A percentile compares a stretch with the other conserved stretches of the same genome.
Conservation (phyloP, 1,284 basidiomycete species). For the Tetrapyrgos nigripes region DNA sequence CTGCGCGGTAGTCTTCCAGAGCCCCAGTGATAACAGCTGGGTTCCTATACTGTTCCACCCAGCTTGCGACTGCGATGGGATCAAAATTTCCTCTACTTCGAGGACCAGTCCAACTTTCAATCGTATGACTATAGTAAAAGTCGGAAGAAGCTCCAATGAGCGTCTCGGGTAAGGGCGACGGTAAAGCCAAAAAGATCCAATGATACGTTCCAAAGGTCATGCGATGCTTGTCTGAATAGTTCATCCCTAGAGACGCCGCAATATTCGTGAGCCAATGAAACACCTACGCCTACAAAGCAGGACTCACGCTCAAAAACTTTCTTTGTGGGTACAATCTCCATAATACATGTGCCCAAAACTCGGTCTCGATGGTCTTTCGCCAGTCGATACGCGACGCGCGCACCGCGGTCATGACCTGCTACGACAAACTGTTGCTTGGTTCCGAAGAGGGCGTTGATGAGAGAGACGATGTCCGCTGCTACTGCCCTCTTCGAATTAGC, state of each 20-base stretch:
- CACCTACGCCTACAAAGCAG: neutral
- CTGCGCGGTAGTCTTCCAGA: constrained; percentile 17
- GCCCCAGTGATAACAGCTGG: constrained; percentile 13
- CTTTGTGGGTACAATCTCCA: constrained; percentile 16
- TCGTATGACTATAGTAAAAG: constrained; percentile 11
- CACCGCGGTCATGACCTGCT: constrained; percentile 18
- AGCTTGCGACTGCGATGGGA: constrained; percentile 12
- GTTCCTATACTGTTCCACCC: constrained; percentile 15
- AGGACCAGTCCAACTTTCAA: constrained; percentile 12
- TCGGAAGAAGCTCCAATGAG: constrained; percentile 16
- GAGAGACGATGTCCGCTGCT: constrained; percentile 13
- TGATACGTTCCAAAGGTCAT: constrained; percentile 9
- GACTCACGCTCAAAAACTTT: constrained; percentile 12
- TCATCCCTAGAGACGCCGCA: constrained; percentile 5
- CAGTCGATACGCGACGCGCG: constrained; percentile 16
- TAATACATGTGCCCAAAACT: constrained; percentile 8
- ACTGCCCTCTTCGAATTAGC: constrained; percentile 17
- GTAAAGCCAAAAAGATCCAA: constrained; percentile 17
- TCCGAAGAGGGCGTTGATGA: constrained; percentile 11
- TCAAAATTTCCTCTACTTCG: constrained; percentile 12
- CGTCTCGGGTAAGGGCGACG: constrained; percentile 13
- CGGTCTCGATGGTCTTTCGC: constrained; percentile 11
- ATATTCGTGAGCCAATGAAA: neutral
- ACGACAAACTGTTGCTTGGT: constrained; percentile 10
- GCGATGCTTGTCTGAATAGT: constrained; percentile 6